Base-by-base conservation (phyloP, 176 grass and related monocot genomes). In the Musa schizocarpa region DNA sequence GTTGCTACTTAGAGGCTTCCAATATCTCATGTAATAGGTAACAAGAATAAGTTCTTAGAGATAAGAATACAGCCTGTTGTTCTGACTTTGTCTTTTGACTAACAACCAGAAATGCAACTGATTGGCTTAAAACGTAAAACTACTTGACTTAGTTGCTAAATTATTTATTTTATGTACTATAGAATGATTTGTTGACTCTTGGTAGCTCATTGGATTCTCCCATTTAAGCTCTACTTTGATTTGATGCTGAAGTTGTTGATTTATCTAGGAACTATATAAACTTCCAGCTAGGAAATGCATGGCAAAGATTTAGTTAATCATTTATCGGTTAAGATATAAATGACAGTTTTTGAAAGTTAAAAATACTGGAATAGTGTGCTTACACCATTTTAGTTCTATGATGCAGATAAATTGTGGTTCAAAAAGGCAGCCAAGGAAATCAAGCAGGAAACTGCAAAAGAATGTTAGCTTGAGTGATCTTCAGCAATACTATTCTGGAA, bases 381-480 rank as follows among this genome's bases (percentile, higher is more conserved):
- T 49, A 34, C 14, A 70, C 43, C 43, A 50, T n/a, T 13, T 69
- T 69, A 50, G 50, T 11, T 86, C 13, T 76, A 5, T 57, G 34
- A 12, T 86, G 64, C 85, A 96, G 87, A 69, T 50, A 75, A 81
- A 85, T 14, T 81, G 74, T 86, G 83, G 83, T 50, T 77, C 82
- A 74, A 67, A 16, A 20, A 79, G 59, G 69, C 81, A 73, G 81
- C 67, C 17, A 12, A 88, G 92, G 76, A 99, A 88, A 87, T 89
- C 79, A 20, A 80, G 73, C 71, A 94, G 81, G 75, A 81, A 75
- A 14, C 74, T 84, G 3, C 91, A 99, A 83, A 94, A 94, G 77
- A 89, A 94, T 86, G 86, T 99, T 87, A 93, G 86, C 74, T 69
- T 99, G 74, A 89, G 81, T 86, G 86, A 89, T 85, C 95, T 99